A percentile compares a stretch with the other conserved stretches of the same genome.
phyloP scores from a whole-genome alignment of 805 yeast genomes.

The Candida vaughaniae region DNA sequence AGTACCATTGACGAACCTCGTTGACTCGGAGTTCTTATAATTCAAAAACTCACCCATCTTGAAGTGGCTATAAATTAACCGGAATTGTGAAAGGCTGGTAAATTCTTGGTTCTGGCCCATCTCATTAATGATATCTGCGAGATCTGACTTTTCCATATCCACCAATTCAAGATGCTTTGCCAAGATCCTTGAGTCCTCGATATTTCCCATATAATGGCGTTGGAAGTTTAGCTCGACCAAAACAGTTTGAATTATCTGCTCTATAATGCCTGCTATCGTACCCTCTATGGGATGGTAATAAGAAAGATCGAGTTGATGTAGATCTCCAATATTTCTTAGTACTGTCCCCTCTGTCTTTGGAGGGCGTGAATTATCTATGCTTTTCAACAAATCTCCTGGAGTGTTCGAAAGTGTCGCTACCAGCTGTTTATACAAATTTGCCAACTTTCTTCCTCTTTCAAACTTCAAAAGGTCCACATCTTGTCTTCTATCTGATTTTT shows the following conservation, averaged over 20 bases:
- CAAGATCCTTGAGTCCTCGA: conserved; percentile 4
- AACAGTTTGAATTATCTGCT: conserved; percentile 22
- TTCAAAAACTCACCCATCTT: conserved; percentile 34
- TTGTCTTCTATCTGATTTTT: not conserved
- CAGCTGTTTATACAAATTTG: no score
- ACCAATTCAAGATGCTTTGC: conserved; percentile 1
- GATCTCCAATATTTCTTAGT: no score
- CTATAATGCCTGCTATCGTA: conserved; percentile 7
- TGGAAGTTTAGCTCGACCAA: conserved; percentile 30
- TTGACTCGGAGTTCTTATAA: conserved; percentile 30
- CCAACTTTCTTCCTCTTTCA: not conserved
- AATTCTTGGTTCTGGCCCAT: not conserved
- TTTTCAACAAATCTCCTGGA: no score
- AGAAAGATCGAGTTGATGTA: not conserved
- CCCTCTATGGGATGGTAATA: conserved; percentile 12
- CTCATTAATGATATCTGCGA: not conserved
- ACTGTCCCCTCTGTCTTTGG: no score
- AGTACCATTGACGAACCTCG: conserved; percentile 16
- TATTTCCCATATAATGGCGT: conserved; percentile 15
- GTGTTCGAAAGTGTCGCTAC: no score
- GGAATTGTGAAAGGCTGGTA: not conserved
- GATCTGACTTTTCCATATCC: not conserved
- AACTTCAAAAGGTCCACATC: not conserved
- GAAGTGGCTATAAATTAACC: conserved; percentile 13
- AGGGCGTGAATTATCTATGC: no score